Percentiles rank a stretch among this genome's conserved stretches.
These are phyloP conservation scores for Cytospora piceae DNA, from an alignment of 2,329 filamentous ascomycete genomes.

Conservation along the genomic window DNA sequence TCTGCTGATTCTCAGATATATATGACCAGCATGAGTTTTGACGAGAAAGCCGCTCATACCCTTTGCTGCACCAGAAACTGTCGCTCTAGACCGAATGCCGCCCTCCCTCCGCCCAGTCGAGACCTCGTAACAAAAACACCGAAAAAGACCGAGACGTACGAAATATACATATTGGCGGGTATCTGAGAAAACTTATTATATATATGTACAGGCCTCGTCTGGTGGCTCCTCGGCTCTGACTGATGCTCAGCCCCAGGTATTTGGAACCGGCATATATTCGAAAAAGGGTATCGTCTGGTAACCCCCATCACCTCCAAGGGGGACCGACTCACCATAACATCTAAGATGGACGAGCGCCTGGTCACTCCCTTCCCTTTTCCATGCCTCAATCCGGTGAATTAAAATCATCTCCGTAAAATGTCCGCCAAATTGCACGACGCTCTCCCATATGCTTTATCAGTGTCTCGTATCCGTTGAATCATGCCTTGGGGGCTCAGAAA, in stretches of 20 bases:
- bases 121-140: not conserved
- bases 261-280: slow-evolving; percentile 15
- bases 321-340: not conserved
- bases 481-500: not conserved
- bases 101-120: not conserved
- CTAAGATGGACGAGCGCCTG: slow-evolving; percentile 13
- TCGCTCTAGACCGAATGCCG: not conserved
- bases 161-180: slow-evolving; percentile 25
- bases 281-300: slow-evolving; percentile 6
- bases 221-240: slow-evolving; percentile 17
- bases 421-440: slow-evolving; percentile 19
- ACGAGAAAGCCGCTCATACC: too few species aligned
- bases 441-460: slow-evolving; percentile 17
- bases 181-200: slow-evolving; percentile 31
- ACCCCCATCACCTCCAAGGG: slow-evolving; percentile 3
- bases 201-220: slow-evolving; percentile 25
- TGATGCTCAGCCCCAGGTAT: slow-evolving; percentile 18
- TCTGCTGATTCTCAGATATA: too few species aligned
- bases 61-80: not conserved
- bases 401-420: slow-evolving; percentile 11
- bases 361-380: slow-evolving; percentile 1
- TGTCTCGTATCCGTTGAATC: slow-evolving; percentile 9
- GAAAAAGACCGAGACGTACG: not conserved
- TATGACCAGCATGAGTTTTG: too few species aligned
- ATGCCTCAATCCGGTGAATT: slow-evolving; percentile 5